Conservation (phyloP, 2,329 filamentous ascomycete species). For the Epichloe uncinata region DNA sequence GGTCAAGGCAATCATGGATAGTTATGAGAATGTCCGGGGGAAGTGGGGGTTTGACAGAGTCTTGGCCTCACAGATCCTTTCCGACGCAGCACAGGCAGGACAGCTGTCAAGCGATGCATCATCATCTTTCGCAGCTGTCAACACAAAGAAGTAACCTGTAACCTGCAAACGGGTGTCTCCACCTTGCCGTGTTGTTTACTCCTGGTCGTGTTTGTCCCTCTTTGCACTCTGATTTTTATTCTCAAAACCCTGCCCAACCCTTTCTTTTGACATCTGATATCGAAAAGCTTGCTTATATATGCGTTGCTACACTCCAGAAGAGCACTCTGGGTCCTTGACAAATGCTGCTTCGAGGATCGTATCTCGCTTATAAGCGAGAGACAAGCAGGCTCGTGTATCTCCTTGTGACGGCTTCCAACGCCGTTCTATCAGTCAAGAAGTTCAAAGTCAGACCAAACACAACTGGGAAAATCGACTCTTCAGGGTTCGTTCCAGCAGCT, state of each 20-base stretch:
- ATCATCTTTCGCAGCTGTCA: no score
- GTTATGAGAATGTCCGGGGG: constrained; percentile 12
- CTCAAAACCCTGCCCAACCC: no score
- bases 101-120: no score
- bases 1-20: constrained; percentile 23
- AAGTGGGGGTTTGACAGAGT: background rate
- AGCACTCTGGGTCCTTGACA: constrained; percentile 24
- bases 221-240: no score
- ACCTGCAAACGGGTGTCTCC: no score
- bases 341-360: constrained; percentile 19
- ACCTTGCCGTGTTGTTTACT: no score
- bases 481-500: constrained; percentile 23
- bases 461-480: constrained; percentile 23
- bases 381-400: constrained; percentile 24
- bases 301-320: background rate
- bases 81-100: no score
- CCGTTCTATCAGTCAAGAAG: constrained; percentile 16
- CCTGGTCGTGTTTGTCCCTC: no score
- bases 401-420: constrained; percentile 25
- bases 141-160: no score
- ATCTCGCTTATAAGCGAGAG: constrained; percentile 26
- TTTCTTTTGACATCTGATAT: background rate
- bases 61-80: no score
- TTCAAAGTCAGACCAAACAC: constrained; percentile 18
- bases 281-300: background rate